Conservation (phyloP, 768 basidiomycete species). For the Panus rudis region DNA sequence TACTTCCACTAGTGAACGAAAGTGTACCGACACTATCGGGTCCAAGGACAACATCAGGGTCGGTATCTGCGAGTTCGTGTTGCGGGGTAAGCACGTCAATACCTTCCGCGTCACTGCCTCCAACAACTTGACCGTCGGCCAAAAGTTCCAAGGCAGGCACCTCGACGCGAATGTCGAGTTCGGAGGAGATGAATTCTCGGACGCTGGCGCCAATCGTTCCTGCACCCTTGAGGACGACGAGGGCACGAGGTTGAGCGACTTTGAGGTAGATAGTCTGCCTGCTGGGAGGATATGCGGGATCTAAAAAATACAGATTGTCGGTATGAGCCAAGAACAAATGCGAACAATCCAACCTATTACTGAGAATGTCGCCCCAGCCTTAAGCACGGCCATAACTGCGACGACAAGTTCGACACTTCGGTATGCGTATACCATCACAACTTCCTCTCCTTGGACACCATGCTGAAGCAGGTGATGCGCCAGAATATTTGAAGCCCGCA, state of each 20-base stretch:
- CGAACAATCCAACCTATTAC: conserved; percentile 70
- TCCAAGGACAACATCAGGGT: conserved; percentile 82
- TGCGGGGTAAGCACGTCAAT: conserved; percentile 59
- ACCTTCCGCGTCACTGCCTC: conserved; percentile 41
- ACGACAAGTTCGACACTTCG: conserved; percentile 95
- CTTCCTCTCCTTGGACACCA: conserved; percentile 88
- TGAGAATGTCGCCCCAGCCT: conserved; percentile 93
- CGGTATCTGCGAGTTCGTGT: conserved; percentile 48
- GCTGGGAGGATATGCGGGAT: conserved; percentile 93
- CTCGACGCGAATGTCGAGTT: conserved; percentile 82
- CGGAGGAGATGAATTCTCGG: conserved; percentile 69
- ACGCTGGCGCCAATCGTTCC: conserved; percentile 76
- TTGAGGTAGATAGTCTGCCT: conserved; percentile 89
- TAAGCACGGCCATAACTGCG: conserved; percentile 93
- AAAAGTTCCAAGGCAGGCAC: conserved; percentile 83
- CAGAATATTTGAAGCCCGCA: conserved; percentile 80
- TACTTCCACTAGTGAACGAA: conserved; percentile 95
- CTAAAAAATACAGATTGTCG: conserved; percentile 31
- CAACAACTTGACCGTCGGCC: conserved; percentile 53
- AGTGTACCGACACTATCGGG: conserved; percentile 93
- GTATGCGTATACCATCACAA: conserved; percentile 97
- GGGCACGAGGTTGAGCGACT: conserved; percentile 86
- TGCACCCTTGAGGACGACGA: conserved; percentile 87
- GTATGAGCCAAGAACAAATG: conserved; percentile 1
- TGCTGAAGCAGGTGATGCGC: conserved; percentile 83